Conservation (phyloP, 352 stramenopile genomes). For the Phytopythium sindhum region DNA sequence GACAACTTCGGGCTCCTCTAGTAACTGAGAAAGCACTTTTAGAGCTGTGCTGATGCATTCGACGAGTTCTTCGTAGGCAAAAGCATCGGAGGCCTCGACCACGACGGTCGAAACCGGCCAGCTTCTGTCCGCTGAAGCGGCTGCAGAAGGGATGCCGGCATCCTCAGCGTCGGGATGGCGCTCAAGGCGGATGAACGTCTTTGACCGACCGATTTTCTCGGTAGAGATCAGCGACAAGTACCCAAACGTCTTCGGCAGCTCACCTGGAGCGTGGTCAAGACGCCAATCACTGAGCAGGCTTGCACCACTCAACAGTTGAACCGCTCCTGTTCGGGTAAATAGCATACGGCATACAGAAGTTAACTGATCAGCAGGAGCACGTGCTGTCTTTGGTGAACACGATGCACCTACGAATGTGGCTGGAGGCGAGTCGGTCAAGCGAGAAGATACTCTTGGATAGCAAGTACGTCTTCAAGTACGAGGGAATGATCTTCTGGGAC, state of each 20-base stretch:
- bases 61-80: constrained; percentile 45
- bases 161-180: constrained; percentile 6
- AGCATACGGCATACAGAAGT: not conserved
- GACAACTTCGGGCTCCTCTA: constrained; percentile 37
- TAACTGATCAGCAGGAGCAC: not conserved
- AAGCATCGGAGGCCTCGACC: constrained; percentile 26
- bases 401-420: constrained; percentile 44
- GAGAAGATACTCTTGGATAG: constrained; percentile 33
- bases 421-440: constrained; percentile 44
- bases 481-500: constrained; percentile 56
- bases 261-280: constrained; percentile 11
- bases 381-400: not conserved
- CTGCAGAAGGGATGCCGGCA: too few species aligned
- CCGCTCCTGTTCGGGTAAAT: constrained; percentile 19
- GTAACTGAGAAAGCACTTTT: constrained; percentile 31
- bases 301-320: constrained; percentile 49
- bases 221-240: constrained; percentile 39
- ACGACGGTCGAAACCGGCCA: constrained; percentile 43
- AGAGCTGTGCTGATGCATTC: constrained; percentile 35
- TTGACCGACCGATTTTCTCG: constrained; percentile 23
- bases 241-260: constrained; percentile 20
- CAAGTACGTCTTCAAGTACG: constrained; percentile 41
- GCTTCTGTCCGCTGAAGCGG: not conserved
- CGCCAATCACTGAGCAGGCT: constrained; percentile 45
- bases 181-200: constrained; percentile 34